phyloP scores from a whole-genome alignment of 2,329 filamentous ascomycete species.

The Herpomyces periplanetae region DNA sequence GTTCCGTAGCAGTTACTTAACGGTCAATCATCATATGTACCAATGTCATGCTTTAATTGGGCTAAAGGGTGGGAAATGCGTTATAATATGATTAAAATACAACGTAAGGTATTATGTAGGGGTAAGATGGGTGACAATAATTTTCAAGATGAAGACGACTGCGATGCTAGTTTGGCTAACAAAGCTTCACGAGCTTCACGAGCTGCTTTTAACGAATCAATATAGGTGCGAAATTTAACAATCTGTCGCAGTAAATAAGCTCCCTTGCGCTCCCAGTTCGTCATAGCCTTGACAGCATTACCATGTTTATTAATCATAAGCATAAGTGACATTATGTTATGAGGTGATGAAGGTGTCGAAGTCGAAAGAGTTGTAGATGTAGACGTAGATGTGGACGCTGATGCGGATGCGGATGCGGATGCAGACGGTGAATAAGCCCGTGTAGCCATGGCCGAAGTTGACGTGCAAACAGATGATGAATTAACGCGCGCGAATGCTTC shows the following conservation, averaged over 20 bases:
- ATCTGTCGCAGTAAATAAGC: conserved; percentile 67
- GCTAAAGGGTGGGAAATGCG: too few relatives aligned
- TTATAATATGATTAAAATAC: too few relatives aligned
- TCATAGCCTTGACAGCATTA: conserved; percentile 49
- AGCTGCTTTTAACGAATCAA: conserved; percentile 43
- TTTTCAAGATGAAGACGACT: too few relatives aligned
- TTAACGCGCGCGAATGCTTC: background rate
- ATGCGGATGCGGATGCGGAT: background rate
- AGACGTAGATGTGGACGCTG: conserved; percentile 1
- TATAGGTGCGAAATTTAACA: conserved; percentile 83
- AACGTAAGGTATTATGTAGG: too few relatives aligned
- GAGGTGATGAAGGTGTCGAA: too few relatives aligned
- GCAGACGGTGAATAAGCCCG: conserved; percentile 41
- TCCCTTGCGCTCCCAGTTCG: conserved; percentile 89
- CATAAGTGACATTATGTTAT: too few relatives aligned
- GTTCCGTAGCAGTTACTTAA: too few relatives aligned
- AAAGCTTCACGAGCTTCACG: too few relatives aligned
- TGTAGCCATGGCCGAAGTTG: conserved; percentile 9
- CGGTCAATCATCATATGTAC: too few relatives aligned
- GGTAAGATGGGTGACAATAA: too few relatives aligned
- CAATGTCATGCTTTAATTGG: too few relatives aligned
- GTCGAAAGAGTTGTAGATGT: conserved; percentile 3
- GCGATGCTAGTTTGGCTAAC: too few relatives aligned
- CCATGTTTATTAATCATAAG: conserved; percentile 37
- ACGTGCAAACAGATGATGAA: background rate